phyloP scores from a whole-genome alignment of 306 rosid species.

The Acacia melanoxylon region DNA sequence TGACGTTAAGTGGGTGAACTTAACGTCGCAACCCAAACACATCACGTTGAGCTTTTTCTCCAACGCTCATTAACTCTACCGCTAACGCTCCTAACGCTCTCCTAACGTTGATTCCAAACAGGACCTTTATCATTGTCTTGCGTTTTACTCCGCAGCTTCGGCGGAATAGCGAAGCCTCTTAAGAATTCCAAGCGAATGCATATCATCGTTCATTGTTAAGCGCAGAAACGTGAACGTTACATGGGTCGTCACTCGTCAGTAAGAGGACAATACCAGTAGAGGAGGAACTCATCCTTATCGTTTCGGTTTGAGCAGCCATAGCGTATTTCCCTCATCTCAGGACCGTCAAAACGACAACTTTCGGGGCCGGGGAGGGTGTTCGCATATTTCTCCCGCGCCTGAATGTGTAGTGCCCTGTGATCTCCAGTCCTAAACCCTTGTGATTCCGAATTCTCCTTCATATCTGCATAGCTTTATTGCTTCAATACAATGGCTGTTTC shows the following conservation, averaged over 20 bases:
- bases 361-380: not conserved
- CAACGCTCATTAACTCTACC: no score
- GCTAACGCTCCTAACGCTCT: no score
- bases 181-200: not conserved
- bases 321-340: not conserved
- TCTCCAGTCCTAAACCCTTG: not conserved
- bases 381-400: not conserved
- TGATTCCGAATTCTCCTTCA: not conserved
- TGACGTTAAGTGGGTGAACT: no score
- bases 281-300: not conserved
- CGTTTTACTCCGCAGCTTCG: not conserved
- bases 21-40: no score
- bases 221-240: not conserved
- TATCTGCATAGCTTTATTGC: not conserved
- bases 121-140: not conserved
- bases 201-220: not conserved
- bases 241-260: not conserved
- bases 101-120: no score
- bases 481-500: conserved; percentile 42
- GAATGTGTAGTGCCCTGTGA: not conserved
- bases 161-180: not conserved
- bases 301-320: not conserved
- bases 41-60: no score
- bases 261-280: not conserved
- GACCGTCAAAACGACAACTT: not conserved